A percentile compares a stretch with the other conserved stretches of the same genome.
Evolutionary conservation across 345 rosid species (phyloP).

Genomic region (Noccaea caerulescens): DNA sequence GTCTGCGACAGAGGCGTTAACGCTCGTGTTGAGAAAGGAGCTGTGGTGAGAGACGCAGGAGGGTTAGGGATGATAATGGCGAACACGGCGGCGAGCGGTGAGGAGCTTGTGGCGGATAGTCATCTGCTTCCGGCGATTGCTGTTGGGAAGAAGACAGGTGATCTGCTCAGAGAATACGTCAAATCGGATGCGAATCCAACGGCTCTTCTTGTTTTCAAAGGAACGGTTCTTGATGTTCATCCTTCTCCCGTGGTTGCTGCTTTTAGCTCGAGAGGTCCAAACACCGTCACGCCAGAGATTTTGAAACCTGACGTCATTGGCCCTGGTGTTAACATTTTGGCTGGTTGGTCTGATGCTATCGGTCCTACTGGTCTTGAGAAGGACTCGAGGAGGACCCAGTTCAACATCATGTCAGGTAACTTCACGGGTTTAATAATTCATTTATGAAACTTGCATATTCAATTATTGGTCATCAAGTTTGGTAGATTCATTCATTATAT

Average conservation of each 20-base stretch:
- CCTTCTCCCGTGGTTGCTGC: slow-evolving; percentile 95
- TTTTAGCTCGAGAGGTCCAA: slow-evolving; percentile 90
- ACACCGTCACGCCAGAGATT: slow-evolving; percentile 68
- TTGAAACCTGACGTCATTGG: slow-evolving; percentile 92
- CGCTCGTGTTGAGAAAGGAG: slow-evolving; percentile 84
- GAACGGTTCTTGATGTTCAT: slow-evolving; percentile 62
- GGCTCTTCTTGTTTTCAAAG: slow-evolving; percentile 60
- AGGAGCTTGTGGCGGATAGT: slow-evolving; percentile 82
- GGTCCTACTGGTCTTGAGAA: slow-evolving; percentile 76
- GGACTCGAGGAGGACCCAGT: slow-evolving; percentile 62
- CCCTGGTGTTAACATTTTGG: slow-evolving; percentile 85
- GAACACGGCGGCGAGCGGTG: slow-evolving; percentile 65
- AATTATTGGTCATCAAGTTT: background rate
- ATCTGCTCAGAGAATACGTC: slow-evolving; percentile 57
- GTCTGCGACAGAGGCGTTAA: slow-evolving; percentile 79
- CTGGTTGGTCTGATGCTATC: slow-evolving; percentile 77
- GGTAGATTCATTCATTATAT: background rate
- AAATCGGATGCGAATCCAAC: slow-evolving; percentile 54
- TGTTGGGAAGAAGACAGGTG: slow-evolving; percentile 70
- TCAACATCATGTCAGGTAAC: slow-evolving; percentile 86
- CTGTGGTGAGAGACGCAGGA: slow-evolving; percentile 74
- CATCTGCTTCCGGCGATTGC: slow-evolving; percentile 78
- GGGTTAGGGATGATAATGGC: slow-evolving; percentile 90
- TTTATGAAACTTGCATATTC: slow-evolving; percentile 1
- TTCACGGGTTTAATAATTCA: slow-evolving; percentile 16